Conservation (phyloP, 306 rosid genomes). For the Inga laurina region DNA sequence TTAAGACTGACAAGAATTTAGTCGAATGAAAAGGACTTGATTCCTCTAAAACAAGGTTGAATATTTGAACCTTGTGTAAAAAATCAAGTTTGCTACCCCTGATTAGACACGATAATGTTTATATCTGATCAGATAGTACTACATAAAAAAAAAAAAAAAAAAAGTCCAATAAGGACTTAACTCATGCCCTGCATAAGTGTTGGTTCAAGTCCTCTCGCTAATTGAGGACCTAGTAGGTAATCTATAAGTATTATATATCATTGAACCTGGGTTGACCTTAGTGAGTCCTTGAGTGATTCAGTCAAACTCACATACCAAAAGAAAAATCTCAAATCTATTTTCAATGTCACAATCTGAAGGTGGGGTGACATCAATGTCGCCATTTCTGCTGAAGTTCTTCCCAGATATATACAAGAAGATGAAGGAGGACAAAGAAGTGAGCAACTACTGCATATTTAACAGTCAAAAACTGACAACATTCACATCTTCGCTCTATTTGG, state of each 20-base stretch:
- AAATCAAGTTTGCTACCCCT: neutral
- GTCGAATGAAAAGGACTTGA: neutral
- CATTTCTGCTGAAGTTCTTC: conserved; percentile 7
- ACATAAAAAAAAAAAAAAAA: too few species aligned
- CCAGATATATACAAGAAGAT: neutral
- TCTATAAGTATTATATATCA: neutral
- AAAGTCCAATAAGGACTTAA: neutral
- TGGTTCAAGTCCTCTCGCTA: neutral
- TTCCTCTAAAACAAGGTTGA: neutral
- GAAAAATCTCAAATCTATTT: neutral
- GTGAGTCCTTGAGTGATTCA: neutral
- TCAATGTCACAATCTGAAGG: neutral
- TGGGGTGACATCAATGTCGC: neutral
- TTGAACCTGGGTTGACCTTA: neutral
- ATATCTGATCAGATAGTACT: neutral
- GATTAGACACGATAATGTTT: too few species aligned
- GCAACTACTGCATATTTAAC: conserved; percentile 5
- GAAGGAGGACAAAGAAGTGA: neutral
- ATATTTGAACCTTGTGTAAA: neutral
- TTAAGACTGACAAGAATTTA: neutral
- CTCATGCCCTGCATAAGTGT: neutral
- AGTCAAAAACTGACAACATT: neutral
- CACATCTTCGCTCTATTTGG: neutral
- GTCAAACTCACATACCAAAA: neutral
- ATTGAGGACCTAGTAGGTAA: neutral